Percentiles rank a stretch among this genome's conserved stretches.
These are phyloP conservation scores for Fusarium mundagurra DNA, from an alignment of 2,329 filamentous ascomycete genomes.

Conservation along the genomic window DNA sequence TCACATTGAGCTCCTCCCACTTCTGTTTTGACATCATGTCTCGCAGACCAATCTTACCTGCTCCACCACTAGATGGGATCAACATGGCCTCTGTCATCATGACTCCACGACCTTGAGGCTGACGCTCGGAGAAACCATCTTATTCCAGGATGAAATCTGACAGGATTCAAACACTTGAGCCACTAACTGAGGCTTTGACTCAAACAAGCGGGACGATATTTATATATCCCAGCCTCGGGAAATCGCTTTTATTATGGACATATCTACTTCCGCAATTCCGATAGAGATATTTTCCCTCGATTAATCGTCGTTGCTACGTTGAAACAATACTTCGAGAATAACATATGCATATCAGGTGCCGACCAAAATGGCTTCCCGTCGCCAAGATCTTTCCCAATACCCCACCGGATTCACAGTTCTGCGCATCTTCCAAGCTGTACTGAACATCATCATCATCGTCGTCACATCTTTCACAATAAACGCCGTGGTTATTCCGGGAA, in stretches of 20 bases:
- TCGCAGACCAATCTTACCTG: not conserved
- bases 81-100: not conserved
- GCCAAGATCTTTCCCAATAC: slow-evolving; percentile 51
- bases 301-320: accelerated
- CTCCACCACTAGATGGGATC: not conserved
- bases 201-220: not conserved
- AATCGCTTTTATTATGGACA: not conserved
- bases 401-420: slow-evolving; percentile 56
- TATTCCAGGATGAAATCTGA: not conserved
- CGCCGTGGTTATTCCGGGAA: slow-evolving; percentile 49
- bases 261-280: not conserved
- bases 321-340: no score
- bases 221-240: not conserved
- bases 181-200: not conserved
- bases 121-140: not conserved
- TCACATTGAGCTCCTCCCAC: accelerated
- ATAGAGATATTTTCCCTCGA: no score
- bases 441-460: slow-evolving; percentile 58
- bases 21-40: not conserved
- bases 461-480: slow-evolving; percentile 57
- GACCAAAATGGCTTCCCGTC: not conserved
- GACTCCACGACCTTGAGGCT: not conserved
- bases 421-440: slow-evolving; percentile 57
- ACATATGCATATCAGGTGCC: accelerated
- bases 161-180: not conserved